Evolutionary conservation across 768 basidiomycete genomes (phyloP).

Genomic region (Mycena galopus): DNA sequence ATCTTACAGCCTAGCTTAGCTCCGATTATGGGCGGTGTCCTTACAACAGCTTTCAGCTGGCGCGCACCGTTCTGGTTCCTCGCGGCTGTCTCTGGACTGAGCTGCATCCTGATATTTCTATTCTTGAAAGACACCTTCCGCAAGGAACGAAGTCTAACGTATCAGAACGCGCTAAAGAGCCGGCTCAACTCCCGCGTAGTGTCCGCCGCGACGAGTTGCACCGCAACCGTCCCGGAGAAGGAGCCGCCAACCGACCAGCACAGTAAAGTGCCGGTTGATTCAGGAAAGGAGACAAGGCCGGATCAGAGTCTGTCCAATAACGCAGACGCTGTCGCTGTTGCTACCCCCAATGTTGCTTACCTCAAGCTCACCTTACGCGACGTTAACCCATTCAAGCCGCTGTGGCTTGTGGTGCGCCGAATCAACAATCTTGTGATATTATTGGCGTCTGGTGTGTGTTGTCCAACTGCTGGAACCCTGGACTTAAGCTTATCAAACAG

Average conservation of each 20-base stretch:
- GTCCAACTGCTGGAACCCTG: background rate
- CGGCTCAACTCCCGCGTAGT: conserved; percentile 45
- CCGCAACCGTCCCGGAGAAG: conserved; percentile 19
- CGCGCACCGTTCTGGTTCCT: conserved; percentile 89
- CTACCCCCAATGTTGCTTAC: background rate
- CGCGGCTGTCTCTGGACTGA: conserved; percentile 68
- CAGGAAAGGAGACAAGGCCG: conserved; percentile 40
- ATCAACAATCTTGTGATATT: conserved; percentile 79
- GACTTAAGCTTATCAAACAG: conserved; percentile 58
- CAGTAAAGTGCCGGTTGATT: conserved; percentile 3
- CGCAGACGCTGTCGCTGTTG: conserved; percentile 31
- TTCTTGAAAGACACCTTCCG: conserved; percentile 89
- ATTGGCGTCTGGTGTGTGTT: conserved; percentile 70
- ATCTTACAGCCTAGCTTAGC: conserved; percentile 57
- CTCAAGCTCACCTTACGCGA: conserved; percentile 74
- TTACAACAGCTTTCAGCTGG: conserved; percentile 81
- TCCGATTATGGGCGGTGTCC: conserved; percentile 76
- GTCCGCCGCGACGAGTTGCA: conserved; percentile 17
- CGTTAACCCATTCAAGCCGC: conserved; percentile 80
- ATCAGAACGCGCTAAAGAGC: conserved; percentile 73
- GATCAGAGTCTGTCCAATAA: background rate
- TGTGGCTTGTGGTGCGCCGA: conserved; percentile 67
- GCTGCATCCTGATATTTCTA: conserved; percentile 68
- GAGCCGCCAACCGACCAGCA: background rate
- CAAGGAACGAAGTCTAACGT: conserved; percentile 83